Evolutionary conservation across 1,284 basidiomycete genomes (phyloP).

Genomic region (Microstroma glucosiphilum): DNA sequence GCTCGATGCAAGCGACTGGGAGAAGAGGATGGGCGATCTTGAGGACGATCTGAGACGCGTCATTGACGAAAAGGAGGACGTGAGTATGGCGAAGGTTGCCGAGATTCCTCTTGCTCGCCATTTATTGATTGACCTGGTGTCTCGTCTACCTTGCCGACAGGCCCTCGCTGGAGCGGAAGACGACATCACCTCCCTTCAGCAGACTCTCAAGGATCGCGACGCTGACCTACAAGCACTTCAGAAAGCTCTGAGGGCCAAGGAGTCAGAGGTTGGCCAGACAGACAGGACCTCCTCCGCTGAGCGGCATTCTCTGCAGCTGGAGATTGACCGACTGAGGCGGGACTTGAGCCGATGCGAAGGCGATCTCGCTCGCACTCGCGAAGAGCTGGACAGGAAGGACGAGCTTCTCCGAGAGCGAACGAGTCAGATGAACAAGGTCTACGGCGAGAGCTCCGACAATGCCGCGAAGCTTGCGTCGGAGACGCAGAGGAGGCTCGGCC

Average conservation of each 20-base stretch:
- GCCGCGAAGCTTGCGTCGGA: conserved; percentile 38
- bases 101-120: neutral
- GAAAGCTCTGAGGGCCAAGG: conserved; percentile 61
- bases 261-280: conserved; percentile 59
- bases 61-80: conserved; percentile 37
- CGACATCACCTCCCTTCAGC: conserved; percentile 33
- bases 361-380: conserved; percentile 67
- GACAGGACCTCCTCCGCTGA: conserved; percentile 77
- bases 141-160: conserved; percentile 7
- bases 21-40: conserved; percentile 48
- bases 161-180: conserved; percentile 20
- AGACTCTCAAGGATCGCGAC: conserved; percentile 28
- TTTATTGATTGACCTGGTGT: conserved; percentile 17
- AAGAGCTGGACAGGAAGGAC: conserved; percentile 67
- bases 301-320: conserved; percentile 63
- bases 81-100: neutral
- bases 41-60: conserved; percentile 33
- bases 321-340: conserved; percentile 78
- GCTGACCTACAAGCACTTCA: conserved; percentile 57
- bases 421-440: conserved; percentile 60
- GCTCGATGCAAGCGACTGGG: conserved; percentile 51
- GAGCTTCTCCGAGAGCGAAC: conserved; percentile 64
- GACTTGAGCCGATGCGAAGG: conserved; percentile 75
- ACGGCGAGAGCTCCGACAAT: conserved; percentile 32
- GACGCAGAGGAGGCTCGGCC: conserved; percentile 31